phyloP scores from a whole-genome alignment of 1,284 basidiomycete species.

The Chiua sp. region DNA sequence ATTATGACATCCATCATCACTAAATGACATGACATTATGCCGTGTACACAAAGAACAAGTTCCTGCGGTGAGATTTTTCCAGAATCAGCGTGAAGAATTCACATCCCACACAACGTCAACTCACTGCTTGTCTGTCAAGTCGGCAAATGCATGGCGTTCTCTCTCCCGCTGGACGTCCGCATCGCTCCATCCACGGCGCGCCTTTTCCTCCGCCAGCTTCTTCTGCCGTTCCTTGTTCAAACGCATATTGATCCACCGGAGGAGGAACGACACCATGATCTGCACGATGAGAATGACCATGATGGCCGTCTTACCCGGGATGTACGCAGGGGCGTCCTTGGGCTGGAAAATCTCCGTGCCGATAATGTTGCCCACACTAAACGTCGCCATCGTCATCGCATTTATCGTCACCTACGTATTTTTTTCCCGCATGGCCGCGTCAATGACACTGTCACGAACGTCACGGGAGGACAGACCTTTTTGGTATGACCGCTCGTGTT shows the following conservation, averaged over 20 bases:
- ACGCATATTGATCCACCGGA: constrained; percentile 33
- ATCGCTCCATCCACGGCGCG: constrained; percentile 35
- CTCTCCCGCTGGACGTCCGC: constrained; percentile 39
- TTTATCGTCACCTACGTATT: constrained; percentile 41
- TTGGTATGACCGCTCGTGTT: constrained; percentile 74
- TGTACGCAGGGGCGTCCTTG: constrained; percentile 40
- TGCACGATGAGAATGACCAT: constrained; percentile 34
- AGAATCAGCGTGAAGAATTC: background rate
- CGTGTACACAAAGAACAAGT: constrained; percentile 33
- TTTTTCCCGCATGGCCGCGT: background rate
- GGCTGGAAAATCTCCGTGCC: constrained; percentile 42
- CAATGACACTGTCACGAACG: background rate
- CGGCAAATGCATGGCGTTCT: constrained; percentile 41
- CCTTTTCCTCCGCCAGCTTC: constrained; percentile 23
- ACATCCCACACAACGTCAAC: constrained; percentile 14
- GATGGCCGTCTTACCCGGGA: constrained; percentile 40
- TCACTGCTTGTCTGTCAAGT: constrained; percentile 40
- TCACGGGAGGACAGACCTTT: constrained; percentile 44
- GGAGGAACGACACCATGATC: constrained; percentile 20
- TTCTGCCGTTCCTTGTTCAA: constrained; percentile 26
- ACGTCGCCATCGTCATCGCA: constrained; percentile 36
- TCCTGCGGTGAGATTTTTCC: constrained; percentile 8
- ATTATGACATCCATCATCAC: constrained; percentile 2
- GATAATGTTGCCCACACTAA: constrained; percentile 37
- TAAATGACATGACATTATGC: constrained; percentile 11